Percentiles rank a stretch among this genome's conserved stretches.
Conservation (phyloP, 2,329 filamentous ascomycete genomes). For the Waltergamsia citrina region DNA sequence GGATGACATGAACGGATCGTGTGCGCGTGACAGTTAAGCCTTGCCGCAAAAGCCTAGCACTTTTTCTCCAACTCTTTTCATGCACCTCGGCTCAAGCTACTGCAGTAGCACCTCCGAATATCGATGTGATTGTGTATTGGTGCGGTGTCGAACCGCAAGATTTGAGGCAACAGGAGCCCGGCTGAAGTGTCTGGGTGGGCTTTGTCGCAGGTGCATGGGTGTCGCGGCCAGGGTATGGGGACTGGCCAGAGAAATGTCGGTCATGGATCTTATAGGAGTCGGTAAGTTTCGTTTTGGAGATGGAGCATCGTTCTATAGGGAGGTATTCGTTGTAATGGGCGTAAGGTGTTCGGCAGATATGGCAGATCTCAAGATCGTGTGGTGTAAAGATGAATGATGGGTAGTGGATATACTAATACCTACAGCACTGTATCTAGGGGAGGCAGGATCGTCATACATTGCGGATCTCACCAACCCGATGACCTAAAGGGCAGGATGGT, state of each 20-base stretch:
- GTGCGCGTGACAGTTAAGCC: no score
- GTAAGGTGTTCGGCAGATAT: not conserved
- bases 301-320: not conserved
- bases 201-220: not conserved
- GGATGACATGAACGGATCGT: conserved; percentile 14
- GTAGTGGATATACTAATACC: conserved; percentile 5
- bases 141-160: no score
- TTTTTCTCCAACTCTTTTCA: no score
- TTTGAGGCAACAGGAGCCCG: not conserved
- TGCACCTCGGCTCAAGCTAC: no score
- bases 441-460: conserved; percentile 15
- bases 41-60: no score
- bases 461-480: conserved; percentile 13
- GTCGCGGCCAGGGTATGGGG: not conserved
- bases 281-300: no score
- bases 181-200: not conserved
- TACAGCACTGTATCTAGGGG: not conserved
- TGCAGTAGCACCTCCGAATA: no score
- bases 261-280: no score
- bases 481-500: not conserved
- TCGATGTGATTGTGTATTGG: no score
- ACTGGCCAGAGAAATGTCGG: not conserved
- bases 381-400: not conserved
- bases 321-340: not conserved
- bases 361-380: not conserved